These are phyloP conservation scores for Hirschfeldia incana DNA, from an alignment of 345 rosid species.

Conservation along the genomic window DNA sequence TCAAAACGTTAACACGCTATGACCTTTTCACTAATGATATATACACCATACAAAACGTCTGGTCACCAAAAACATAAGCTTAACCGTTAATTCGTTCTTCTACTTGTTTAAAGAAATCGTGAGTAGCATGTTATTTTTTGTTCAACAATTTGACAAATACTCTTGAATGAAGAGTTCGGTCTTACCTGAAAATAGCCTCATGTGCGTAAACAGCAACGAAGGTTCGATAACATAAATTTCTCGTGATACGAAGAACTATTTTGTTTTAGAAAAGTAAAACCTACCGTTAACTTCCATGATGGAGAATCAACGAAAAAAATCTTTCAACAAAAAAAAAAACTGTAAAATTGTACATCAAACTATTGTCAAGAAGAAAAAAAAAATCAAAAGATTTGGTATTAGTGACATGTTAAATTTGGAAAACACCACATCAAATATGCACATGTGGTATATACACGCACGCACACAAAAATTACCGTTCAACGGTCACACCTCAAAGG, in stretches of 20 bases:
- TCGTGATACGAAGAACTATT: slow-evolving; percentile 17
- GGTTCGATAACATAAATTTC: slow-evolving; percentile 4
- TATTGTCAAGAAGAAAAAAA: background rate
- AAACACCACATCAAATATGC: slow-evolving; percentile 32
- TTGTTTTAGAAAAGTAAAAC: background rate
- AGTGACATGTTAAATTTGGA: slow-evolving; percentile 37
- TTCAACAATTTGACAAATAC: slow-evolving; percentile 32
- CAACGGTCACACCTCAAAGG: slow-evolving; percentile 35
- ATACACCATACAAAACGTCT: background rate
- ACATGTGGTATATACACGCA: slow-evolving; percentile 25
- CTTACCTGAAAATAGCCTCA: slow-evolving; percentile 31
- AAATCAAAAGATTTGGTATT: background rate
- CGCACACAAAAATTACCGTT: slow-evolving; percentile 20
- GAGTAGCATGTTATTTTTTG: slow-evolving; percentile 1
- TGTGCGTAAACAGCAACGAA: slow-evolving; percentile 14
- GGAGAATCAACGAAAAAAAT: background rate
- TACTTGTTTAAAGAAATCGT: background rate
- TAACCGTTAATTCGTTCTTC: background rate
- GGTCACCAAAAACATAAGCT: slow-evolving; percentile 6
- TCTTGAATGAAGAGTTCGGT: slow-evolving; percentile 25
- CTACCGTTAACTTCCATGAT: background rate
- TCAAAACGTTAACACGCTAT: background rate
- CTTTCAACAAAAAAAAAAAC: background rate
- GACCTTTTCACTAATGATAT: slow-evolving; percentile 21
- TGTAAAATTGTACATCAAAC: background rate